Base-by-base conservation (phyloP, 495 filamentous ascomycete species). In the Xylaria cubensis region DNA sequence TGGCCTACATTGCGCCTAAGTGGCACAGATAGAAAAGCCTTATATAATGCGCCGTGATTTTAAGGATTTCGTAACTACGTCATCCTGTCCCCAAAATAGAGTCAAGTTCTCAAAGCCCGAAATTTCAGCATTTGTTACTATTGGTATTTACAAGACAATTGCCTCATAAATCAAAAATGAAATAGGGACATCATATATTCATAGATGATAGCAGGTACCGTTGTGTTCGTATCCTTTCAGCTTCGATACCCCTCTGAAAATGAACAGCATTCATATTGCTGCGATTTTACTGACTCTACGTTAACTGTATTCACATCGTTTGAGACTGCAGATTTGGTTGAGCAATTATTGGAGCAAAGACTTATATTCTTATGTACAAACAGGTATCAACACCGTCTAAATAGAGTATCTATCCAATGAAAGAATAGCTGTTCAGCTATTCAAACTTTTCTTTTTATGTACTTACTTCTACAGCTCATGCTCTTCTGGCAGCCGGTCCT, bases 351-450 rank as follows among this genome's bases (percentile, higher is more conserved):
- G 21, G 48, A 68, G 64, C 53, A 32, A 44, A 13, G 34, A 68
- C 15, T 68, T 21, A 58, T 68, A 68, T 55, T 68, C 19, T 26
- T 15, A 36, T 68, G 5, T 56, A 68, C 36, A 42, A 42, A 58
- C 32, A 44, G 29, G 26, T 68, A 29, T 50, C 50, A n/a, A 68
- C 36, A 17, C 65, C 51, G 48, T 58, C 46, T 58, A 68, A 53
- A 46, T 50, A 68, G 2, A 58, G 32, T 53, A 41, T 50, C 15
- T 67, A 55, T 15, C 34, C 19, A 12, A 24, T 19, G 8, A 41
- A 1, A 26, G 32, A 19, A 67, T 2, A 53, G 46, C 9, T 3
- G 48, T 32, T 39, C 17, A 5, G 17, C 24, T 19, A 0, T 36
- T 44, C 7, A 19, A 39, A n/a, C 41, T 24, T 58, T 42, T 42